These are phyloP conservation scores for Didymella keratinophila DNA, from an alignment of 2,329 filamentous ascomycete genomes.

Conservation along the genomic window DNA sequence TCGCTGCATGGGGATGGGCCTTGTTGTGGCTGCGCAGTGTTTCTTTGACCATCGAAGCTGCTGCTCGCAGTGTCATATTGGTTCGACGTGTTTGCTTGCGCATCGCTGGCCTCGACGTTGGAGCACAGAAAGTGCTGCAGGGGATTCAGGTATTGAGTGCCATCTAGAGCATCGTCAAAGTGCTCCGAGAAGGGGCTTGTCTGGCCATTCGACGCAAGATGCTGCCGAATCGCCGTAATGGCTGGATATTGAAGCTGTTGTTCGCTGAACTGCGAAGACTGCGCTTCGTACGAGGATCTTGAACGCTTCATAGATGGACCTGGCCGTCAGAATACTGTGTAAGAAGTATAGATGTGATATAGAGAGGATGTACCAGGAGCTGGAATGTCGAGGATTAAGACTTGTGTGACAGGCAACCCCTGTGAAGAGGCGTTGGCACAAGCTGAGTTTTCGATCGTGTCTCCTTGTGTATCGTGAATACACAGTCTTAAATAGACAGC, in stretches of 20 bases:
- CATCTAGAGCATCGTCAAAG: slow-evolving; percentile 9
- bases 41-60: slow-evolving; percentile 18
- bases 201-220: neutral
- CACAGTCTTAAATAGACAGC: slow-evolving; percentile 13
- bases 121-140: slow-evolving; percentile 14
- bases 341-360: slow-evolving; percentile 1
- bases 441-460: neutral
- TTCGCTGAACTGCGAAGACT: slow-evolving; percentile 7
- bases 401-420: slow-evolving; percentile 1
- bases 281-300: slow-evolving; percentile 8
- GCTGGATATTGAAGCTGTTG: neutral
- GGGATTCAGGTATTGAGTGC: neutral
- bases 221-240: neutral
- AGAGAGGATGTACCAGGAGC: slow-evolving; percentile 3
- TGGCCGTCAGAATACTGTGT: neutral
- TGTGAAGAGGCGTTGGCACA: slow-evolving; percentile 22
- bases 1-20: slow-evolving; percentile 16
- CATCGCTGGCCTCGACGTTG: slow-evolving; percentile 2
- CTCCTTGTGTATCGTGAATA: slow-evolving; percentile 14
- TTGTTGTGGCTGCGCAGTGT: slow-evolving; percentile 9
- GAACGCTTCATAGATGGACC: slow-evolving; percentile 25
- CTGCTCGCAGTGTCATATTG: slow-evolving; percentile 19
- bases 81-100: slow-evolving; percentile 28
- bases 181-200: neutral
- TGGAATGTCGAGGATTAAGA: slow-evolving; percentile 1